A percentile compares a stretch with the other conserved stretches of the same genome.
These are phyloP conservation scores for Saccharata proteae DNA, from an alignment of 2,329 filamentous ascomycete genomes.

Conservation along the genomic window DNA sequence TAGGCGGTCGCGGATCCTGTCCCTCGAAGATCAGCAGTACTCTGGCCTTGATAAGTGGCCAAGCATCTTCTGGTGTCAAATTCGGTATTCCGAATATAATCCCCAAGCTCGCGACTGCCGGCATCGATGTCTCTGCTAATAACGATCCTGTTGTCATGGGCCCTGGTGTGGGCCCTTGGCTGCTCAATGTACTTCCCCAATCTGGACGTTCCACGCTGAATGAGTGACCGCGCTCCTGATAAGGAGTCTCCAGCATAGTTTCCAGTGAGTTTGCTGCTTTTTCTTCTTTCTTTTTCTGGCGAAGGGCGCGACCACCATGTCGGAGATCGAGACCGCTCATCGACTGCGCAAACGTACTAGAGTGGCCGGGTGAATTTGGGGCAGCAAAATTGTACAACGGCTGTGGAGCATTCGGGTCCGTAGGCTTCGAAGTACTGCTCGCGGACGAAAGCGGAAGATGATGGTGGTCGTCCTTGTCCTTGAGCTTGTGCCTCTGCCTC, in stretches of 20 bases:
- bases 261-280: constrained; percentile 31
- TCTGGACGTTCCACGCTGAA: constrained; percentile 27
- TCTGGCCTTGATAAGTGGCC: constrained; percentile 67
- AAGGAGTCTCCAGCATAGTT: constrained; percentile 19
- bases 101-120: constrained; percentile 30
- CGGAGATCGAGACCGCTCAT: constrained; percentile 70
- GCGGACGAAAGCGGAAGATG: constrained; percentile 63
- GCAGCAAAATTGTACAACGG: constrained; percentile 70
- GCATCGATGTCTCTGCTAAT: constrained; percentile 10
- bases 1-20: constrained; percentile 64
- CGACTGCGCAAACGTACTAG: constrained; percentile 62
- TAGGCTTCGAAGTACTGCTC: constrained; percentile 63
- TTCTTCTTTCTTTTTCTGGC: constrained; percentile 57
- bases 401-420: constrained; percentile 61
- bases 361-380: constrained; percentile 58
- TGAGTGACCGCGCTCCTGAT: constrained; percentile 24
- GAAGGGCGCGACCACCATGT: constrained; percentile 61
- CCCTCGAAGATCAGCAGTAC: constrained; percentile 70
- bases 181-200: constrained; percentile 20
- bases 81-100: constrained; percentile 35
- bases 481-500: constrained; percentile 65
- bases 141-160: constrained; percentile 3
- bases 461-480: constrained; percentile 55
- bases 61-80: constrained; percentile 58
- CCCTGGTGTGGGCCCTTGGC: constrained; percentile 12